Evolutionary conservation across 2,329 filamentous ascomycete species (phyloP).

Genomic region (Ascochyta fabae): DNA sequence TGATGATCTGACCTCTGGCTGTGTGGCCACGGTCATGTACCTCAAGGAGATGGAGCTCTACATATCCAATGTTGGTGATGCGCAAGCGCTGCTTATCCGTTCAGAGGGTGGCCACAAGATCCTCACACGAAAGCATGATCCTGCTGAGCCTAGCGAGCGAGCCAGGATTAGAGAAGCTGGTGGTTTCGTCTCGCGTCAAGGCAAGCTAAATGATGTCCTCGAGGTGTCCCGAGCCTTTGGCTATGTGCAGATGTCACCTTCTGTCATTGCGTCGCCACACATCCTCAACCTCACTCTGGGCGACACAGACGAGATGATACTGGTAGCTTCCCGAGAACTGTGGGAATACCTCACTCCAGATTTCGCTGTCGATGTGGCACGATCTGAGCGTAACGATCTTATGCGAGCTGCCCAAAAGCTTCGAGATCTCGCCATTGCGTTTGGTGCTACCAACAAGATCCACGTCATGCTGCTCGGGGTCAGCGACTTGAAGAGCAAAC

Average conservation of each 20-base stretch:
- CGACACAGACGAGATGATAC: slow-evolving; percentile 90
- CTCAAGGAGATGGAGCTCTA: slow-evolving; percentile 88
- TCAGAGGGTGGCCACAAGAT: slow-evolving; percentile 83
- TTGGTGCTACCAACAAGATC: slow-evolving; percentile 90
- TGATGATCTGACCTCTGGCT: slow-evolving; percentile 88
- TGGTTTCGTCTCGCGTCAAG: slow-evolving; percentile 93
- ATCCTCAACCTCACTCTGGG: slow-evolving; percentile 78
- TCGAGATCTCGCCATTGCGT: slow-evolving; percentile 92
- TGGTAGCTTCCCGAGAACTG: slow-evolving; percentile 88
- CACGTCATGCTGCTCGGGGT: slow-evolving; percentile 99
- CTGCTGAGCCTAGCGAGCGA: slow-evolving; percentile 82
- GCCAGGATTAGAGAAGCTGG: slow-evolving; percentile 92
- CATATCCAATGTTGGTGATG: slow-evolving; percentile 94
- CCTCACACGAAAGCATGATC: slow-evolving; percentile 90
- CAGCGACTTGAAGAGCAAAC: slow-evolving; percentile 84
- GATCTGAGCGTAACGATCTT: slow-evolving; percentile 83
- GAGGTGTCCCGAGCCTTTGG: slow-evolving; percentile 95
- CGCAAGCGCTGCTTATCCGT: slow-evolving; percentile 92
- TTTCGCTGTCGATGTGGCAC: slow-evolving; percentile 87
- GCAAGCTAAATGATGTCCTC: slow-evolving; percentile 88
- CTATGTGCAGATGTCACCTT: slow-evolving; percentile 89
- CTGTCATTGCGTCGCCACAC: slow-evolving; percentile 89
- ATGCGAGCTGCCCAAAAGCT: slow-evolving; percentile 97
- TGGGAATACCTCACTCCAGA: slow-evolving; percentile 95
- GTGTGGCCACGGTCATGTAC: slow-evolving; percentile 90